These are phyloP conservation scores for Mortierella sp. DNA, from an alignment of 371 early-diverging fungal species.

Conservation along the genomic window DNA sequence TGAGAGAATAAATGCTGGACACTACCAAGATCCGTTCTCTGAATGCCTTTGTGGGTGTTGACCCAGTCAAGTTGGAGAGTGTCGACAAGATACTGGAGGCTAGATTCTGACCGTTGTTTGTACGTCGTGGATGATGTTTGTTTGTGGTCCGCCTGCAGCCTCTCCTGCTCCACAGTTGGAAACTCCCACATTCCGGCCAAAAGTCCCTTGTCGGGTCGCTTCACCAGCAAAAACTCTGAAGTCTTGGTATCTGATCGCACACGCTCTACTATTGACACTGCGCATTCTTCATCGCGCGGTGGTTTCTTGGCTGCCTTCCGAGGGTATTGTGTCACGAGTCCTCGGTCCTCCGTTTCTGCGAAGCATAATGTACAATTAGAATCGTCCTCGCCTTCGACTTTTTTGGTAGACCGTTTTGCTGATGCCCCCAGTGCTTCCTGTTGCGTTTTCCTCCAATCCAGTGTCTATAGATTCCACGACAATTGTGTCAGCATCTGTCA, in stretches of 20 bases:
- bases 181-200: constrained; percentile 88
- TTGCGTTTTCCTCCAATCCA: constrained; percentile 39
- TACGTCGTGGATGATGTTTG: constrained; percentile 46
- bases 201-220: constrained; percentile 70
- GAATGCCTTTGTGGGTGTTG: constrained; percentile 13
- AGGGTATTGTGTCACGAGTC: constrained; percentile 66
- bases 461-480: constrained; percentile 2
- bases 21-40: constrained; percentile 63
- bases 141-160: constrained; percentile 16
- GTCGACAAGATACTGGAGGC: constrained; percentile 49
- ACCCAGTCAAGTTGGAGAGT: constrained; percentile 34
- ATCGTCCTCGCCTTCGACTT: constrained; percentile 3
- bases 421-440: constrained; percentile 28
- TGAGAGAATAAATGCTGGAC: constrained; percentile 79
- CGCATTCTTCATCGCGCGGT: constrained; percentile 74
- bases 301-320: constrained; percentile 70
- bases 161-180: constrained; percentile 64
- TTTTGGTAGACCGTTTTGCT: constrained; percentile 3
- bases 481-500: background rate
- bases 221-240: constrained; percentile 64
- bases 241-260: constrained; percentile 14
- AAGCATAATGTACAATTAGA: constrained; percentile 36
- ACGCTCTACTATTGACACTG: constrained; percentile 68
- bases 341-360: constrained; percentile 28
- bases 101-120: constrained; percentile 51